Conservation (phyloP, 805 yeast genomes). For the Wickerhamomyces pijperi region DNA sequence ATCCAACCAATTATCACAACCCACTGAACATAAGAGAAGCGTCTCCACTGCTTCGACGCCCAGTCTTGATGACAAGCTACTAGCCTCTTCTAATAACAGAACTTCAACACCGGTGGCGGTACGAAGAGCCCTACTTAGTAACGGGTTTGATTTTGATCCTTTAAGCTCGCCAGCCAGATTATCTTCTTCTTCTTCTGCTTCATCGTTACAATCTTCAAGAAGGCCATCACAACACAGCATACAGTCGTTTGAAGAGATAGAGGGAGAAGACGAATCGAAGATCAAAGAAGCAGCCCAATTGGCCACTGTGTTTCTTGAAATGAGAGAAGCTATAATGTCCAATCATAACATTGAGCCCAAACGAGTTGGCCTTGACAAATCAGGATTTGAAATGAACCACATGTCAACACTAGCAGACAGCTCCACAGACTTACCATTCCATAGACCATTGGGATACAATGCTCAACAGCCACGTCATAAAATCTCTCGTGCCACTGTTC, state of each 20-base stretch:
- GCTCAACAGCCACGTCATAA: constrained; percentile 10
- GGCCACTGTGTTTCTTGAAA: constrained; percentile 28
- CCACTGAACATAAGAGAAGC: too few species aligned
- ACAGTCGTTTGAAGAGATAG: constrained; percentile 1
- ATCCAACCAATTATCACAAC: too few species aligned
- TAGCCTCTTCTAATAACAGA: too few species aligned
- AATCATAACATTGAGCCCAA: constrained; percentile 29
- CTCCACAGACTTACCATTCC: not conserved
- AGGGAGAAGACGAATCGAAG: constrained; percentile 7
- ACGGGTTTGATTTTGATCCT: constrained; percentile 19
- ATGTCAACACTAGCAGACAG: too few species aligned
- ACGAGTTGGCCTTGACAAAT: not conserved
- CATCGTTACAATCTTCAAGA: not conserved
- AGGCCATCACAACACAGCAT: constrained; percentile 1
- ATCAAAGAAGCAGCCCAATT: constrained; percentile 26
- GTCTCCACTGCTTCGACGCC: too few species aligned
- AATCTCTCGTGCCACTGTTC: constrained; percentile 25
- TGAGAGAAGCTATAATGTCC: constrained; percentile 29
- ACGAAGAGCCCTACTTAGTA: not conserved
- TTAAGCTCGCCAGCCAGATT: constrained; percentile 1
- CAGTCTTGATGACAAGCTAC: too few species aligned
- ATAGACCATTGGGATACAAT: constrained; percentile 4
- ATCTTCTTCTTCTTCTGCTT: too few species aligned
- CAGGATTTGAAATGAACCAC: too few species aligned
- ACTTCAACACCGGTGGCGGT: too few species aligned